Conservation (phyloP, 1,284 basidiomycete species). For the Boletus sp. region DNA sequence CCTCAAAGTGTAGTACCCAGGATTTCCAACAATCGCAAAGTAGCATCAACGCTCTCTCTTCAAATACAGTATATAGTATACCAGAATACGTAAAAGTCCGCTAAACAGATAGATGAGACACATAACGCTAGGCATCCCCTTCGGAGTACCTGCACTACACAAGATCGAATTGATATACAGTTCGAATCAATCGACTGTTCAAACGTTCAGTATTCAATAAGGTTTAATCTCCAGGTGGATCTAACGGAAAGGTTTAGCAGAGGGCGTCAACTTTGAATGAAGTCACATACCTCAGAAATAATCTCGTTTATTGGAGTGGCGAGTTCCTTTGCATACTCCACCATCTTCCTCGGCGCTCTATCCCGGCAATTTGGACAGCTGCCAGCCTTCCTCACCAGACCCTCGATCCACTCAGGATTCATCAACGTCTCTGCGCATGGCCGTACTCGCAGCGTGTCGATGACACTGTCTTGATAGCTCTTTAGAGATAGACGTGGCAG, state of each 20-base stretch:
- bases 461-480: slow-evolving; percentile 33
- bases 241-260: slow-evolving; percentile 8
- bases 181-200: slow-evolving; percentile 15
- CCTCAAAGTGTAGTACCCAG: background rate
- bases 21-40: background rate
- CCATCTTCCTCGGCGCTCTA: slow-evolving; percentile 31
- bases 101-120: slow-evolving; percentile 5
- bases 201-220: slow-evolving; percentile 18
- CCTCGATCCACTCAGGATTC: slow-evolving; percentile 32
- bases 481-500: slow-evolving; percentile 31
- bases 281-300: slow-evolving; percentile 26
- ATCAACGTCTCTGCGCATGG: slow-evolving; percentile 30
- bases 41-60: background rate
- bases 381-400: slow-evolving; percentile 30
- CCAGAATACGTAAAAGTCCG: slow-evolving; percentile 5
- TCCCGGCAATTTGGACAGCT: slow-evolving; percentile 29
- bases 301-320: slow-evolving; percentile 27
- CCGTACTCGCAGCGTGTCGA: slow-evolving; percentile 29
- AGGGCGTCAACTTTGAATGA: background rate
- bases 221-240: slow-evolving; percentile 31
- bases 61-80: slow-evolving; percentile 1
- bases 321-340: slow-evolving; percentile 29
- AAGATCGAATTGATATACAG: background rate
- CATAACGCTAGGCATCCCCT: slow-evolving; percentile 1
- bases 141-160: background rate